Base-by-base conservation (phyloP, 2,329 filamentous ascomycete genomes). In the Verticillium albo-atrum region DNA sequence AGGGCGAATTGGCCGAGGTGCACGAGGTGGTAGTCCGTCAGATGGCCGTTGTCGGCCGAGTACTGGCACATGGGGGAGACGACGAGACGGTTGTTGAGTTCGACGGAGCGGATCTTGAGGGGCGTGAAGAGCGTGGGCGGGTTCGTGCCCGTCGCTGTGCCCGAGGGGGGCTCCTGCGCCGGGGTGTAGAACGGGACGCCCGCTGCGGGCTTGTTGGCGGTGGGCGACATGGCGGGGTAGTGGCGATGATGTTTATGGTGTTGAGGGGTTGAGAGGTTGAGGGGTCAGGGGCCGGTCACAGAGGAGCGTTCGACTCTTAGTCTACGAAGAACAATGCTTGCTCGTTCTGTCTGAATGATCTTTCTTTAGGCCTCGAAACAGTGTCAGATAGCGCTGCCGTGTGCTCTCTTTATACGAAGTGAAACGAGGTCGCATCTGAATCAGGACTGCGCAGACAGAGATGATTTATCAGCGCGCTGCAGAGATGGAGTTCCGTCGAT, bases 1-100 rank as follows among this genome's bases (percentile, higher is more conserved):
- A 89, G 80, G 25, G 91, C 83, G 66, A 92, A 92, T 62, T 91
- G 88, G 59, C 92, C 91, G 27, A 94, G 80, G 69, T 96, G 92
- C 17, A 92, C 87, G 55, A 94, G 78, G 72, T 97, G 92, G 83
- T 87, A 97, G 70, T 89, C 82, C 2, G 89, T 93, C 64, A 89
- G 78, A 73, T 94, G 89, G 42, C 93, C 83, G 63, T 84, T 73
- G 54, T 79, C 68, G 62, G 82, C 79, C 27, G 79, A 82, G 74
- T 85, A 86, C 65, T 78, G 82, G 73, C 85, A 88, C 83, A 88
- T 87, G 59, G 85, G 85, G 57, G 81, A 79, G 55, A 85, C 82
- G 56, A 76, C 79, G 68, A 87, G 77, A 59, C 85, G 82, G 73
- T 87, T 87, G 61, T 76, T 74, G 26, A 87, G 73, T 42, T 76